Evolutionary conservation across 192 early-diverging fungal genomes (phyloP).

Genomic region (Obelidium mucronatum): DNA sequence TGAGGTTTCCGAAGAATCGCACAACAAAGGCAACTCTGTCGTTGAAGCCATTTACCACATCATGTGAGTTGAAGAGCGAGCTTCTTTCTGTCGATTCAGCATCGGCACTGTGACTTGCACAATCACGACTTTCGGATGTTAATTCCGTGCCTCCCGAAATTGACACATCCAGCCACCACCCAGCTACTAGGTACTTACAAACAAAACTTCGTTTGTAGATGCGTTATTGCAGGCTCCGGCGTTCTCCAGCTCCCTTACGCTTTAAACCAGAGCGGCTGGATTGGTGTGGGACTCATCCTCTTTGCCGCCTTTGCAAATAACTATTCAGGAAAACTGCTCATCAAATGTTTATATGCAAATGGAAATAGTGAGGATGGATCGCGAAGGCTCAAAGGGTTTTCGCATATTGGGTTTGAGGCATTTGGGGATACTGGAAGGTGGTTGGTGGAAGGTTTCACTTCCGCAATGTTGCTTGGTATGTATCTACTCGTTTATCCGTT

Average conservation of each 20-base stretch:
- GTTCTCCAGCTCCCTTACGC: conserved; percentile 86
- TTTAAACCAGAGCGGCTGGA: conserved; percentile 79
- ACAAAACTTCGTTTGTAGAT: conserved; percentile 34
- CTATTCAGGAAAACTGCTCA: conserved; percentile 76
- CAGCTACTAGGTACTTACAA: not conserved
- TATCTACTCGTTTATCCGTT: not conserved
- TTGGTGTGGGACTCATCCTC: conserved; percentile 71
- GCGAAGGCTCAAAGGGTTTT: conserved; percentile 50
- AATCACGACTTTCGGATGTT: not conserved
- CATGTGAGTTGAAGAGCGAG: conserved; percentile 14
- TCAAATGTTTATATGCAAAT: conserved; percentile 77
- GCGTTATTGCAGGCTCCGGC: conserved; percentile 82
- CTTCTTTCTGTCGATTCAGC: not conserved
- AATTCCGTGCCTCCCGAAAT: too few relatives aligned
- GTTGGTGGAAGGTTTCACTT: conserved; percentile 68
- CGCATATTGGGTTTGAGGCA: conserved; percentile 69
- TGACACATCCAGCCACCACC: too few relatives aligned
- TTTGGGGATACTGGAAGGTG: conserved; percentile 73
- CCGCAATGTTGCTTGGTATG: conserved; percentile 70
- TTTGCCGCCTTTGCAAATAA: conserved; percentile 73
- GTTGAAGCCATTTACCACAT: conserved; percentile 38
- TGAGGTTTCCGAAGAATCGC: not conserved
- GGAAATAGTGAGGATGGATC: conserved; percentile 40
- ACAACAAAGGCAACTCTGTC: conserved; percentile 24
- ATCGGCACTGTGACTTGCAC: not conserved